Evolutionary conservation across 148 eudicot species (phyloP).

Genomic region (Persicaria maculosa): DNA sequence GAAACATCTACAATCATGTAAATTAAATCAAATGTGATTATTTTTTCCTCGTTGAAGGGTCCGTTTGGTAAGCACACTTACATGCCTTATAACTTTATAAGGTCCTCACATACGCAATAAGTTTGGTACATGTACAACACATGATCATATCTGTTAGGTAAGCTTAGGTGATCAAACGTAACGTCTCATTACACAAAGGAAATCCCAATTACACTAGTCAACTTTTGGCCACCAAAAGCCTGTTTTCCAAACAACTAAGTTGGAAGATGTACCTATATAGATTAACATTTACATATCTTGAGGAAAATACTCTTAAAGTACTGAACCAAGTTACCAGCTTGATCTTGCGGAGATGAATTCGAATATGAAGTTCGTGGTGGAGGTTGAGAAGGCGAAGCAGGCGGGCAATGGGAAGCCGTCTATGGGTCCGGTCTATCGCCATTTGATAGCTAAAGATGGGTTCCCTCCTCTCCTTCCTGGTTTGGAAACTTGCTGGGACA

Average conservation of each 20-base stretch:
- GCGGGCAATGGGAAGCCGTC: conserved; percentile 51
- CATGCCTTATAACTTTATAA: too few species aligned
- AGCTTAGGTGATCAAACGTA: conserved; percentile 3
- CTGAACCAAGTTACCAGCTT: background rate
- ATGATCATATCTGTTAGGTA: background rate
- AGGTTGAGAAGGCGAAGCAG: conserved; percentile 63
- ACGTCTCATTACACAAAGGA: background rate
- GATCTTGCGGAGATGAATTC: conserved; percentile 4
- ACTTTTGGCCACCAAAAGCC: conserved; percentile 6
- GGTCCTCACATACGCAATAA: too few species aligned
- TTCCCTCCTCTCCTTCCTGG: conserved; percentile 53
- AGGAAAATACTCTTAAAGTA: background rate
- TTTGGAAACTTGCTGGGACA: conserved; percentile 82
- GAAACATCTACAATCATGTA: too few species aligned
- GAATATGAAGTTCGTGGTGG: conserved; percentile 57
- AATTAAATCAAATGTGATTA: too few species aligned
- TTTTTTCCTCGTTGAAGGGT: too few species aligned
- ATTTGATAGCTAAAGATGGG: conserved; percentile 63
- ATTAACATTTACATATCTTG: background rate
- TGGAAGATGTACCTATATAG: too few species aligned
- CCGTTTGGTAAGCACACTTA: too few species aligned
- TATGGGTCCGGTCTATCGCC: conserved; percentile 79
- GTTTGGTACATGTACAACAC: background rate
- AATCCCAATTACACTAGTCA: background rate
- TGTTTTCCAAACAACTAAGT: too few species aligned